Percentiles rank a stretch among this genome's conserved stretches.
Evolutionary conservation across 345 rosid species (phyloP).

Genomic region (Physaria fendleri): DNA sequence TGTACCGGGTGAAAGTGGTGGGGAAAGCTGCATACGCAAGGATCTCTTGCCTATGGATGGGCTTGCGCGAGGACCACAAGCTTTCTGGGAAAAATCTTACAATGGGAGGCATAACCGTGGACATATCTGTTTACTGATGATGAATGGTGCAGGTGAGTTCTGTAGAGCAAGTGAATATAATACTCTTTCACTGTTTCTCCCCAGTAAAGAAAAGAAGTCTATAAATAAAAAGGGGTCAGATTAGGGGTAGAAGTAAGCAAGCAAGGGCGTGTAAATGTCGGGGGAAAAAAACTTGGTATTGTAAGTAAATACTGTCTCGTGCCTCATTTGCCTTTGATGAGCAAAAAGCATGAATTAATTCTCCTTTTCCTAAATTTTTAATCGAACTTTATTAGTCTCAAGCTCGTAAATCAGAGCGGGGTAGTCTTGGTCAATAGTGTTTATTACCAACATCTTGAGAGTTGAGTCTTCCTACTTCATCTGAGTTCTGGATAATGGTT

Average conservation of each 20-base stretch:
- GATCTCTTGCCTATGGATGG: slow-evolving; percentile 69
- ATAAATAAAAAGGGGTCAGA: slow-evolving; percentile 17
- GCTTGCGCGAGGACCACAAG: slow-evolving; percentile 49
- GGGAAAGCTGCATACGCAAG: slow-evolving; percentile 64
- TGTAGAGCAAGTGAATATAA: slow-evolving; percentile 23
- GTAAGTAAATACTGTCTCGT: slow-evolving; percentile 22
- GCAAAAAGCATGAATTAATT: neutral
- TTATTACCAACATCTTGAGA: too few relatives aligned
- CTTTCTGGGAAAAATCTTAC: slow-evolving; percentile 36
- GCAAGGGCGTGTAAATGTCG: slow-evolving; percentile 26
- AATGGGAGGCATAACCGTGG: slow-evolving; percentile 64
- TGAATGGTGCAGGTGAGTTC: slow-evolving; percentile 15
- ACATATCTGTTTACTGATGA: slow-evolving; percentile 70
- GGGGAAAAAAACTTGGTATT: slow-evolving; percentile 11
- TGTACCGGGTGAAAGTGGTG: slow-evolving; percentile 57
- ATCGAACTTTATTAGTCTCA: neutral
- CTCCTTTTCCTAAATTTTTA: neutral
- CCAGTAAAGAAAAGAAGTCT: slow-evolving; percentile 4
- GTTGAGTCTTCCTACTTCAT: too few relatives aligned
- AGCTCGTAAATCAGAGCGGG: too few relatives aligned
- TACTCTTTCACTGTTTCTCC: slow-evolving; percentile 16
- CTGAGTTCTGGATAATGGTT: too few relatives aligned
- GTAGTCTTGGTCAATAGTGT: too few relatives aligned
- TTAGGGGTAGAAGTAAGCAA: slow-evolving; percentile 25
- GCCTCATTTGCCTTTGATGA: slow-evolving; percentile 17